phyloP scores from a whole-genome alignment of 306 rosid genomes.

The Arachis hypogaea region DNA sequence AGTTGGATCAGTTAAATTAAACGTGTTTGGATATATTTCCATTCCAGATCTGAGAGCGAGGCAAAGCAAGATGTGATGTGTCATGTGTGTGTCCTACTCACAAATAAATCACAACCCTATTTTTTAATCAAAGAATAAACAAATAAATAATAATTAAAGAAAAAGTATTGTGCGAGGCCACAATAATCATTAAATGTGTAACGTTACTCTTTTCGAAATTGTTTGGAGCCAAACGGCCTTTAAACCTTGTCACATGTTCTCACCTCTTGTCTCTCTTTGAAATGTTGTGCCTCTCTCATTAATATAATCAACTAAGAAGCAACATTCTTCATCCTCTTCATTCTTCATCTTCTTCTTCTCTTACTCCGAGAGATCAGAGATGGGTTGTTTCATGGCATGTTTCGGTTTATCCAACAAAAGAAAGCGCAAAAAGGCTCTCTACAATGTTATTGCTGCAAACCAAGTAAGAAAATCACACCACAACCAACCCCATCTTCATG shows the following conservation, averaged over 20 bases:
- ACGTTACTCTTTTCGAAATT: slow-evolving; percentile 81
- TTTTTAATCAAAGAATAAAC: too few species aligned
- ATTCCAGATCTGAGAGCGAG: slow-evolving; percentile 31
- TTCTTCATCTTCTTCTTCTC: background rate
- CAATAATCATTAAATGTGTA: slow-evolving; percentile 66
- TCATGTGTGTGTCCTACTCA: too few species aligned
- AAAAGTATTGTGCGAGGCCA: slow-evolving; percentile 25
- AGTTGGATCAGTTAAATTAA: background rate
- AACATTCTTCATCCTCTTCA: slow-evolving; percentile 23
- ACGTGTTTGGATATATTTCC: background rate
- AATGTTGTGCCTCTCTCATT: slow-evolving; percentile 18
- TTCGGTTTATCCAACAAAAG: slow-evolving; percentile 69
- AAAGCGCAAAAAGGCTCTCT: slow-evolving; percentile 55
- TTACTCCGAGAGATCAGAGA: slow-evolving; percentile 26
- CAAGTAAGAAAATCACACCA: slow-evolving; percentile 44
- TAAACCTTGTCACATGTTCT: slow-evolving; percentile 42
- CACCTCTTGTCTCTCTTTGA: slow-evolving; percentile 16
- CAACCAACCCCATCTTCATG: too few species aligned
- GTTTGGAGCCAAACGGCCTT: slow-evolving; percentile 73
- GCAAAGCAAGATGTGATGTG: too few species aligned
- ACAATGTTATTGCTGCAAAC: slow-evolving; percentile 43
- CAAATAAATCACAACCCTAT: too few species aligned
- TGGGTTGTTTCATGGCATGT: slow-evolving; percentile 91
- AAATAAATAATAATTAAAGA: background rate
- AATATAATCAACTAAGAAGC: background rate